Conservation (phyloP, 192 early-diverging fungal species). For the Coemansia sp. region DNA sequence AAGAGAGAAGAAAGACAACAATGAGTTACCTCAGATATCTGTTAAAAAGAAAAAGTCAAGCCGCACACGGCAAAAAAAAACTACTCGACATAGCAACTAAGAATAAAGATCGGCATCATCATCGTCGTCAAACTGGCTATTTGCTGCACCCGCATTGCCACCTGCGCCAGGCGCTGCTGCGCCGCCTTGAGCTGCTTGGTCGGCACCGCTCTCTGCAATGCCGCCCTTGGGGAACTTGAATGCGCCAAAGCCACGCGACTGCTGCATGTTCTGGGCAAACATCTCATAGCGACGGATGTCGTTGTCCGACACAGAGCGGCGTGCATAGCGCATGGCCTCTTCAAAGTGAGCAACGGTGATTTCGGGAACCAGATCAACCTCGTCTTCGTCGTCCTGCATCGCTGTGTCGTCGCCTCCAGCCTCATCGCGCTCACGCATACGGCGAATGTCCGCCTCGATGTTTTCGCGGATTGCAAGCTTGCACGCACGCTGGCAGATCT, state of each 20-base stretch:
- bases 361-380: conserved; percentile 80
- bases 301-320: conserved; percentile 91
- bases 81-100: conserved; percentile 13
- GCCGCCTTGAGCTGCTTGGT: conserved; percentile 7
- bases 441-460: conserved; percentile 84
- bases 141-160: conserved; percentile 5
- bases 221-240: conserved; percentile 93
- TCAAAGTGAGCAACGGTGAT: conserved; percentile 97
- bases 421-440: conserved; percentile 72
- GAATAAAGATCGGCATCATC: conserved; percentile 54
- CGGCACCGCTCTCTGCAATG: conserved; percentile 29
- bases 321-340: conserved; percentile 97
- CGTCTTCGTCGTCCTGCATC: conserved; percentile 75
- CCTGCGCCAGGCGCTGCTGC: conserved; percentile 9
- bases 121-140: conserved; percentile 51
- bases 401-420: conserved; percentile 72
- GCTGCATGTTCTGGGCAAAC: conserved; percentile 98
- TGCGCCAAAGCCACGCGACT: conserved; percentile 87
- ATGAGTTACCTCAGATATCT: too few relatives aligned
- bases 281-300: conserved; percentile 99
- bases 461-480: conserved; percentile 97
- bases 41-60: too few relatives aligned
- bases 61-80: conserved; percentile 1
- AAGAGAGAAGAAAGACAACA: too few relatives aligned
- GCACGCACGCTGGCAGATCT: conserved; percentile 97